A percentile compares a stretch with the other conserved stretches of the same genome.
Conservation (phyloP, 2,329 filamentous ascomycete genomes). For the Colletotrichum sp. region DNA sequence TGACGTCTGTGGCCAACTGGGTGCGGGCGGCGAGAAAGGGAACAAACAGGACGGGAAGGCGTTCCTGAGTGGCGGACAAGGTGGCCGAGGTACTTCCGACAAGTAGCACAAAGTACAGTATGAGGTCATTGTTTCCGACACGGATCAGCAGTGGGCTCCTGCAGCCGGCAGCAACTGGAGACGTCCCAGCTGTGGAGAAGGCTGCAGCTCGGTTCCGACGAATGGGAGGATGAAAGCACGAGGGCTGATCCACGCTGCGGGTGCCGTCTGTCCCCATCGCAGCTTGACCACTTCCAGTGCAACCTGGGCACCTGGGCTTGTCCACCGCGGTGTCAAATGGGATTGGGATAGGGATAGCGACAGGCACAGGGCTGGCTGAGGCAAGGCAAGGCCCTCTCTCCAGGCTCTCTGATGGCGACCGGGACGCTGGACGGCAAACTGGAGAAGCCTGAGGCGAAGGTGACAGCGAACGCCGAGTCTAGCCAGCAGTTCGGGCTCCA, state of each 20-base stretch:
- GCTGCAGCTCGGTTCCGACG: neutral
- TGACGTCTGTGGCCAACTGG: neutral
- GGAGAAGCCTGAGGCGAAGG: neutral
- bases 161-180: slow-evolving; percentile 1
- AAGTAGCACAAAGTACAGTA: neutral
- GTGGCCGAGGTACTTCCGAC: neutral
- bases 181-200: slow-evolving; percentile 3
- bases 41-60: neutral
- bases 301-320: neutral
- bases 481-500: neutral
- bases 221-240: neutral
- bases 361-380: neutral
- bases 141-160: neutral
- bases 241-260: slow-evolving; percentile 9
- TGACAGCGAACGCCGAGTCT: neutral
- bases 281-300: slow-evolving; percentile 1
- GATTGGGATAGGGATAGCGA: neutral
- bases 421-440: neutral
- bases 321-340: neutral
- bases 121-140: slow-evolving; percentile 14
- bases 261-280: neutral
- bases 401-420: neutral
- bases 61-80: neutral
- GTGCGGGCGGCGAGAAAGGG: neutral
- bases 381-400: neutral